A percentile compares a stretch with the other conserved stretches of the same genome.
Conservation (phyloP, 2,329 filamentous ascomycete genomes). For the Penicillium sumatraense region DNA sequence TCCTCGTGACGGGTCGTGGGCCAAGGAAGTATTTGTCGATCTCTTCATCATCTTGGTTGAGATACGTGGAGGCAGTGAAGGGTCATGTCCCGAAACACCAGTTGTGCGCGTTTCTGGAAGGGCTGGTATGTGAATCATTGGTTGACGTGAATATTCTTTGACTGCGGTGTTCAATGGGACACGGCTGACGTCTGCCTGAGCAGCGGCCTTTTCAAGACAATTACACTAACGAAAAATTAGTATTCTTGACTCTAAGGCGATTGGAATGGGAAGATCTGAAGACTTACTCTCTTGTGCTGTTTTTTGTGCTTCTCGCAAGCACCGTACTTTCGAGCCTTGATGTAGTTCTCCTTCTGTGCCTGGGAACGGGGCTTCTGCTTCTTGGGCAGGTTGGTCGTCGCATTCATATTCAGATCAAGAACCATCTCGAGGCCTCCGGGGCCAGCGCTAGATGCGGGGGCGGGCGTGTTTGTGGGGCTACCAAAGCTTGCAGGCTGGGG, state of each 20-base stretch:
- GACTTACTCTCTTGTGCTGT: conserved; percentile 47
- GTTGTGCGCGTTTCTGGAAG: conserved; percentile 13
- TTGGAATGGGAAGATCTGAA: neutral
- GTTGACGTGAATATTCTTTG: conserved; percentile 11
- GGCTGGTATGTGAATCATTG: conserved; percentile 1
- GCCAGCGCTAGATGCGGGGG: conserved; percentile 18
- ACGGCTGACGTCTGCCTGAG: conserved; percentile 21
- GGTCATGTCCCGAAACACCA: conserved; percentile 16
- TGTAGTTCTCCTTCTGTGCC: conserved; percentile 49
- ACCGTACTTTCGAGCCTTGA: conserved; percentile 48
- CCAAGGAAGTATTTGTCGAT: conserved; percentile 2
- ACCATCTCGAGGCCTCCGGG: conserved; percentile 42
- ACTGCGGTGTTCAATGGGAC: conserved; percentile 18
- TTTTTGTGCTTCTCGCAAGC: conserved; percentile 50
- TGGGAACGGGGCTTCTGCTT: conserved; percentile 48
- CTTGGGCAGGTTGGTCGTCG: conserved; percentile 45
- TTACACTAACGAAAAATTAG: conserved; percentile 40
- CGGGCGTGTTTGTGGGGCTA: conserved; percentile 26
- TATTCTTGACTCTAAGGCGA: neutral
- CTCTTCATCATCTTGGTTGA: conserved; percentile 9
- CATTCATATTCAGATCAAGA: conserved; percentile 50
- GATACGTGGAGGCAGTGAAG: conserved; percentile 6
- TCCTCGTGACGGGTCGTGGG: conserved; percentile 12
- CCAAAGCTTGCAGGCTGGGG: conserved; percentile 23
- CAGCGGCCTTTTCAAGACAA: conserved; percentile 42